These are phyloP conservation scores for Candida nonsorbophila DNA, from an alignment of 805 yeast species.

Conservation along the genomic window DNA sequence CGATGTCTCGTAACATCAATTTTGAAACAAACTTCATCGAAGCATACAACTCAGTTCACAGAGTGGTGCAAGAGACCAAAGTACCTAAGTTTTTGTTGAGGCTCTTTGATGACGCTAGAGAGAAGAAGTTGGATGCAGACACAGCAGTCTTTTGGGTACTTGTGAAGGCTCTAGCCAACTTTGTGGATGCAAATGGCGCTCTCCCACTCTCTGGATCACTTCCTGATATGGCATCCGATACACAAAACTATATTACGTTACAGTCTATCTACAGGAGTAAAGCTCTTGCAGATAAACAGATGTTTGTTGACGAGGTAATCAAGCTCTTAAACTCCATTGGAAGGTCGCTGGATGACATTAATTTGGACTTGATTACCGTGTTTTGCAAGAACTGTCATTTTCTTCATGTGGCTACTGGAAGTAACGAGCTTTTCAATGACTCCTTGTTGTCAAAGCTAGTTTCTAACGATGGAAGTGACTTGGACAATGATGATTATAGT, in stretches of 20 bases:
- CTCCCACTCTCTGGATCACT: slow-evolving; percentile 72
- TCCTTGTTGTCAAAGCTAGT: slow-evolving; percentile 3
- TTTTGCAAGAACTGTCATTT: slow-evolving; percentile 63
- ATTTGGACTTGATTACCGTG: slow-evolving; percentile 28
- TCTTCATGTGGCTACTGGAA: slow-evolving; percentile 47
- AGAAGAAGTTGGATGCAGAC: slow-evolving; percentile 11
- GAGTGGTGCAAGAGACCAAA: slow-evolving; percentile 32
- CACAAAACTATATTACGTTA: slow-evolving; percentile 53
- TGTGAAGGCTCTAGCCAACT: slow-evolving; percentile 48
- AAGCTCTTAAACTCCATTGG: slow-evolving; percentile 20
- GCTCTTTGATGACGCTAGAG: slow-evolving; percentile 17
- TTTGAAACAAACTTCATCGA: slow-evolving; percentile 44
- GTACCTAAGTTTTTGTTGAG: slow-evolving; percentile 23
- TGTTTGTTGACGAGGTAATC: slow-evolving; percentile 30
- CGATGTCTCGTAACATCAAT: slow-evolving; percentile 41
- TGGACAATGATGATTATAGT: slow-evolving; percentile 10
- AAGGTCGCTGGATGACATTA: slow-evolving; percentile 20
- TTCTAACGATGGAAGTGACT: slow-evolving; percentile 8
- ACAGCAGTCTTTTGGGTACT: slow-evolving; percentile 57
- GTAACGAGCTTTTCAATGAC: slow-evolving; percentile 7
- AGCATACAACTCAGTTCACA: slow-evolving; percentile 28
- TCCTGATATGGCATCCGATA: slow-evolving; percentile 87
- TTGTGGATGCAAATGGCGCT: slow-evolving; percentile 29
- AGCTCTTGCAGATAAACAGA: slow-evolving; percentile 43
- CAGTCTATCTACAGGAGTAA: slow-evolving; percentile 55